phyloP scores from a whole-genome alignment of 1,284 basidiomycete genomes.

The Ceraceosorus guamensis region DNA sequence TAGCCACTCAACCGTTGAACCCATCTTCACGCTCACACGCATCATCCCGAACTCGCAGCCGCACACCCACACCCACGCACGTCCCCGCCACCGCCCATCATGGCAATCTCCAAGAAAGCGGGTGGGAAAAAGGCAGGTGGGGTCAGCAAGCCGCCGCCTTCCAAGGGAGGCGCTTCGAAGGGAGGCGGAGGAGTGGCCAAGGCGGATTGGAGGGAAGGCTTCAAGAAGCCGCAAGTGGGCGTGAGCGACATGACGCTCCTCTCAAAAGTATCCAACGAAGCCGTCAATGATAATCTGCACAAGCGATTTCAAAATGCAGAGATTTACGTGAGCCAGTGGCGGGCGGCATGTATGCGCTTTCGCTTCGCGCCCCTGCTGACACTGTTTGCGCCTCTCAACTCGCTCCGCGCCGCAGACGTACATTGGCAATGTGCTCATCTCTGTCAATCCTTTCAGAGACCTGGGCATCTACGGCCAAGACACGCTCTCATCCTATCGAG shows the following conservation, averaged over 20 bases:
- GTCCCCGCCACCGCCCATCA: constrained; percentile 11
- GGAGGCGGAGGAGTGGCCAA: constrained; percentile 42
- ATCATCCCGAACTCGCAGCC: too few species aligned
- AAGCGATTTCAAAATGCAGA: constrained; percentile 88
- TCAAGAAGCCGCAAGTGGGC: constrained; percentile 59
- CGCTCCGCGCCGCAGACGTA: constrained; percentile 60
- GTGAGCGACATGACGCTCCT: constrained; percentile 98
- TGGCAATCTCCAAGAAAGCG: constrained; percentile 48
- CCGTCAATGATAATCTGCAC: constrained; percentile 94
- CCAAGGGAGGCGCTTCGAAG: constrained; percentile 14
- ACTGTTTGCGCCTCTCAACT: neutral
- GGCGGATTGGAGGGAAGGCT: constrained; percentile 47
- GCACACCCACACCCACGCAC: too few species aligned
- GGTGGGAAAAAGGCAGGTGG: constrained; percentile 33
- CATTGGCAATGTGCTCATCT: constrained; percentile 93
- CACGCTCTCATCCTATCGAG: constrained; percentile 75
- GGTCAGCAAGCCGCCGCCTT: neutral
- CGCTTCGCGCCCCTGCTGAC: neutral
- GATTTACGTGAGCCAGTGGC: constrained; percentile 63
- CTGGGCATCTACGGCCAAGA: constrained; percentile 81
- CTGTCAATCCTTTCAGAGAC: constrained; percentile 97
- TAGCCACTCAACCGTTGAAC: too few species aligned
- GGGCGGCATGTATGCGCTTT: neutral
- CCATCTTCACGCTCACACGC: too few species aligned
- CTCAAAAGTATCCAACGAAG: constrained; percentile 93